These are phyloP conservation scores for Aristolochia contorta DNA, from an alignment of 164 flowering plant genomes.

Conservation along the genomic window DNA sequence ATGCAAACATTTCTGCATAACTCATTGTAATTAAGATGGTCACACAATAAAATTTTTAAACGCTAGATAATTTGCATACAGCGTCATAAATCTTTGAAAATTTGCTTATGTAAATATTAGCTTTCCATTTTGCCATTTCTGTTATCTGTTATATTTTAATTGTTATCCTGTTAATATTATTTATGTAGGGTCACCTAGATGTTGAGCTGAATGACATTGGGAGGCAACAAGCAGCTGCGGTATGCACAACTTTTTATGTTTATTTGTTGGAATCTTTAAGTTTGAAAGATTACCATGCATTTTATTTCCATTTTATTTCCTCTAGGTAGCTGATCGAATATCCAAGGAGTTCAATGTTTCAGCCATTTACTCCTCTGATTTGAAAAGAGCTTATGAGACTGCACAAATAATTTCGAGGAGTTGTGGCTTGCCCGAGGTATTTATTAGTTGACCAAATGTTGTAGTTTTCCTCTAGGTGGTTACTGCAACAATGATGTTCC, in stretches of 20 bases:
- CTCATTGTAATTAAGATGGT: too few species aligned
- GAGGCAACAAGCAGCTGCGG: conserved; percentile 69
- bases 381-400: conserved; percentile 71
- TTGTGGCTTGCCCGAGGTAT: conserved; percentile 69
- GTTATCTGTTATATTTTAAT: neutral
- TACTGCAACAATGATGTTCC: too few species aligned
- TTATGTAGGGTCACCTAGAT: conserved; percentile 74
- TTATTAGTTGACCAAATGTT: neutral
- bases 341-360: conserved; percentile 57
- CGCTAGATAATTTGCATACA: too few species aligned
- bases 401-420: conserved; percentile 65
- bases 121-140: neutral
- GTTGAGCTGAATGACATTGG: conserved; percentile 80
- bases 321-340: conserved; percentile 69
- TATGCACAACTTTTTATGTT: conserved; percentile 22
- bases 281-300: neutral
- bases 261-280: neutral
- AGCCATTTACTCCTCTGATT: conserved; percentile 76
- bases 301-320: conserved; percentile 3
- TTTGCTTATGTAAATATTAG: neutral
- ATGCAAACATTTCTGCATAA: too few species aligned
- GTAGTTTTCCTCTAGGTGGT: too few species aligned
- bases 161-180: neutral
- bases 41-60: too few species aligned
- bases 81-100: too few species aligned